Evolutionary conservation across 2,329 filamentous ascomycete genomes (phyloP).

Genomic region (Scedosporium dehoogii): DNA sequence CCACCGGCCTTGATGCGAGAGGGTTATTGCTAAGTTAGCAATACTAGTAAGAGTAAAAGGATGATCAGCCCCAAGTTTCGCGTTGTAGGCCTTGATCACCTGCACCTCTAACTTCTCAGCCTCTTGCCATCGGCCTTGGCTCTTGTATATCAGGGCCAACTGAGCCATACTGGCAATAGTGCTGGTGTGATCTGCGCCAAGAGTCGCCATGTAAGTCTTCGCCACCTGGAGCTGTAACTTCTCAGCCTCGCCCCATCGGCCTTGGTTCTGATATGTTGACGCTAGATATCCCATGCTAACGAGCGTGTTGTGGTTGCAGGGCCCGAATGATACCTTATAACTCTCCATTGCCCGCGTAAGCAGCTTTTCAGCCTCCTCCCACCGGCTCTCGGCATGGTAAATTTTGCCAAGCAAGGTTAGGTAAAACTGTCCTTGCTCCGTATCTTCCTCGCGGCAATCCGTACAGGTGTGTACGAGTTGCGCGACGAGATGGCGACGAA

Average conservation of each 20-base stretch:
- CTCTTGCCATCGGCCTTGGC: not conserved
- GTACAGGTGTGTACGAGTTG: too few relatives aligned
- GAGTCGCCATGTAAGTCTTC: constrained; percentile 6
- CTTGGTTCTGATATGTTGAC: constrained; percentile 7
- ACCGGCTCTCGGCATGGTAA: too few relatives aligned
- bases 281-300: not conserved
- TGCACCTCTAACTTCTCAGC: not conserved
- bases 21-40: not conserved
- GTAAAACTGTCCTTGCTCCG: too few relatives aligned
- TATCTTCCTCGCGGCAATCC: too few relatives aligned
- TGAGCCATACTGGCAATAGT: not conserved
- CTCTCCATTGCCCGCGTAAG: too few relatives aligned
- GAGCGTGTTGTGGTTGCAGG: not conserved
- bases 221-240: constrained; percentile 7
- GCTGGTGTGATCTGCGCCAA: constrained; percentile 8
- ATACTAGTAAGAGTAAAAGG: not conserved
- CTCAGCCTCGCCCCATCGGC: constrained; percentile 11
- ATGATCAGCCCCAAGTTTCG: not conserved
- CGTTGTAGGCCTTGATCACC: not conserved
- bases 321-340: too few relatives aligned
- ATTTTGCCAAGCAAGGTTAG: too few relatives aligned
- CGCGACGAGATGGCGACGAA: too few relatives aligned
- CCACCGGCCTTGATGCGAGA: not conserved
- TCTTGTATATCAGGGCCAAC: not conserved
- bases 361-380: too few relatives aligned